Base-by-base conservation (phyloP, 257 asterid species). In the Solanum microdontum region DNA sequence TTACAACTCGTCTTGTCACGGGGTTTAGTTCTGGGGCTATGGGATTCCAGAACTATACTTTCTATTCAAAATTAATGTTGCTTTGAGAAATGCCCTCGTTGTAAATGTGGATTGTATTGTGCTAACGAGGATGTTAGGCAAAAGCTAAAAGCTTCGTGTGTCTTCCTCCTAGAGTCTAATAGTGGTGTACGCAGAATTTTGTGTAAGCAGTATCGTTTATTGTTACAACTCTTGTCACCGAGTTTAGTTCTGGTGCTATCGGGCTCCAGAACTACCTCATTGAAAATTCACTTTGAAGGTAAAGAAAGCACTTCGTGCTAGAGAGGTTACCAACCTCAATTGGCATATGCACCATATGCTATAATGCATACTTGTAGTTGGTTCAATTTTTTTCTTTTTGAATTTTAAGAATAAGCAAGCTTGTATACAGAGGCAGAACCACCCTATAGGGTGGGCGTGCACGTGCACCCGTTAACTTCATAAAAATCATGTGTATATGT, bases 101-200 rank as follows among this genome's bases (percentile, higher is more conserved):
- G 98, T 40, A 98, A 97, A 7, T 95, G 99, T 85, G 99, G 98
- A 30, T 95, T 94, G 79, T 95, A 93, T 33, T 92, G 92, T 87
- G 86, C 8, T 58, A 73, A 72, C 70, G 87, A 15, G 39, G 26
- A 36, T 43, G 82, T 36, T 36, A 23, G 11, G 62, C 64, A 70
- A 88, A 87, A 84, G 70, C 87, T 45, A 69, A 88, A 90, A 80
- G 72, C 74, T 86, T 62, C 89, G 51, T 1, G 73, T 84, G 30
- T 91, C 86, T 73, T 90, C 90, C 21, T 90, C 60, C 28, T 86
- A 19, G 51, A 26, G 37, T 43, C 1, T 40, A 40, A 21, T 3
- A 24, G 14, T 4, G 24, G 36, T 11, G 34, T 76, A 11, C 1
- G 7, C 12, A 39, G 1, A 39, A 75, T 21, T 75, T 75, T 75